These are phyloP conservation scores for Hebeloma cylindrosporum DNA, from an alignment of 768 basidiomycete genomes.

Conservation along the genomic window DNA sequence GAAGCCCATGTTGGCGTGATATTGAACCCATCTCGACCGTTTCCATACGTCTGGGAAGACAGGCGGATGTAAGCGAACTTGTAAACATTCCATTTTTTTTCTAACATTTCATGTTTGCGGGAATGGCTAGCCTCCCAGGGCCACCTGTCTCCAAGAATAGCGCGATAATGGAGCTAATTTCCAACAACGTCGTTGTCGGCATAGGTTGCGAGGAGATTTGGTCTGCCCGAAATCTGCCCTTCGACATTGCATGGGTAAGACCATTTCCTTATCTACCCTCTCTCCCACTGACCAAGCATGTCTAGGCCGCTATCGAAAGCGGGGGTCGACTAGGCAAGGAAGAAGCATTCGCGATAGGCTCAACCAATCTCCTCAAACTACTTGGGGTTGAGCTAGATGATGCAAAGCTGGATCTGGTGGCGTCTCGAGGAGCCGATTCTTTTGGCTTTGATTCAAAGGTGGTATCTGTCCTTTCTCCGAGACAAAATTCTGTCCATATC, in stretches of 20 bases:
- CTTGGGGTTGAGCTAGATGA: constrained; percentile 36
- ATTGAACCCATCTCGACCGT: constrained; percentile 58
- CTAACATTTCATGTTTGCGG: neutral
- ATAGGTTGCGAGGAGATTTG: constrained; percentile 64
- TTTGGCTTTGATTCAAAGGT: constrained; percentile 49
- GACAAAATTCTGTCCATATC: constrained; percentile 41
- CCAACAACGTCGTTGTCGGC: constrained; percentile 71
- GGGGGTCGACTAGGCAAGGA: constrained; percentile 40
- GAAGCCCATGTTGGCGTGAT: constrained; percentile 49
- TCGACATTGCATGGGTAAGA: constrained; percentile 82
- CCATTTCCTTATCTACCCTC: constrained; percentile 1
- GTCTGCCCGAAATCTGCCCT: constrained; percentile 73
- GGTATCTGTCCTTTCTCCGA: constrained; percentile 52
- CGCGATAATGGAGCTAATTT: constrained; percentile 58
- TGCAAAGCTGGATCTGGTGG: constrained; percentile 55
- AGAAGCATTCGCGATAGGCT: constrained; percentile 47
- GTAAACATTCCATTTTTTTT: neutral
- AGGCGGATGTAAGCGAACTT: constrained; percentile 54
- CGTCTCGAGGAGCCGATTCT: constrained; percentile 51
- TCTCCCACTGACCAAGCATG: constrained; percentile 1
- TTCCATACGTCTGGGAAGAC: constrained; percentile 72
- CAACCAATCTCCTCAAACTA: constrained; percentile 43
- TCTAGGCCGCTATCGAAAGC: constrained; percentile 45
- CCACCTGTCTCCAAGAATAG: constrained; percentile 63
- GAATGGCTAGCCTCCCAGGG: constrained; percentile 52